Percentiles rank a stretch among this genome's conserved stretches.
phyloP scores from a whole-genome alignment of 805 yeast genomes.

The Metschnikowia rubicola region DNA sequence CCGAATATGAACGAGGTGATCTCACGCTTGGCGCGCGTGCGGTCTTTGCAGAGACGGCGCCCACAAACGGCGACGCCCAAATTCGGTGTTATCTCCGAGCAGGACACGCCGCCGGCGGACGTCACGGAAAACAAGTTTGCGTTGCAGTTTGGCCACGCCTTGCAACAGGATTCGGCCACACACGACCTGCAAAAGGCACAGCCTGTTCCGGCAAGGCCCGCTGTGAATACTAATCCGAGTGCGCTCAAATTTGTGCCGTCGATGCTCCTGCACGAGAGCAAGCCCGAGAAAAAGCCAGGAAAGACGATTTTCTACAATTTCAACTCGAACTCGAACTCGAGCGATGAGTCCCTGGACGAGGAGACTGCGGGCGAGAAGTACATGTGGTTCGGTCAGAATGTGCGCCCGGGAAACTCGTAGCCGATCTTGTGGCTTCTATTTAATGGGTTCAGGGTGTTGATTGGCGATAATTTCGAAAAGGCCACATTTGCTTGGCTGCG shows the following conservation, averaged over 20 bases:
- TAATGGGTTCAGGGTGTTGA: too few relatives aligned
- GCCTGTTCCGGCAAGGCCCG: constrained; percentile 1
- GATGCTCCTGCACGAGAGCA: constrained; percentile 10
- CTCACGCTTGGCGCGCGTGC: constrained; percentile 14
- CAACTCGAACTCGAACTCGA: constrained; percentile 16
- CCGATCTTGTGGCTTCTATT: too few relatives aligned
- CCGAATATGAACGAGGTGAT: constrained; percentile 18
- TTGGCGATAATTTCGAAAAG: too few relatives aligned
- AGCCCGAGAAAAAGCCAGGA: constrained; percentile 9
- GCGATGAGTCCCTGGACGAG: constrained; percentile 13
- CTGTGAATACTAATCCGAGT: constrained; percentile 17
- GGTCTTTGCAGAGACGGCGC: constrained; percentile 18
- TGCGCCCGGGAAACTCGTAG: constrained; percentile 1
- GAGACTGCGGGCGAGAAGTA: constrained; percentile 19
- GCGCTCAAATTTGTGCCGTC: constrained; percentile 34
- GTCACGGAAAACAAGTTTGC: constrained; percentile 17
- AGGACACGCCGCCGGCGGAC: constrained; percentile 17
- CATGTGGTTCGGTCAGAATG: constrained; percentile 41
- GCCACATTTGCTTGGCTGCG: too few relatives aligned
- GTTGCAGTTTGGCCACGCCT: constrained; percentile 15
- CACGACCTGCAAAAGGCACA: background rate
- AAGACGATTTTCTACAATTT: constrained; percentile 33
- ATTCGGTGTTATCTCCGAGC: constrained; percentile 16
- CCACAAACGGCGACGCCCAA: constrained; percentile 16
- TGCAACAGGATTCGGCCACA: background rate